These are phyloP conservation scores for Strigomonas culicis DNA, from an alignment of 208 protist genomes.

Conservation along the genomic window DNA sequence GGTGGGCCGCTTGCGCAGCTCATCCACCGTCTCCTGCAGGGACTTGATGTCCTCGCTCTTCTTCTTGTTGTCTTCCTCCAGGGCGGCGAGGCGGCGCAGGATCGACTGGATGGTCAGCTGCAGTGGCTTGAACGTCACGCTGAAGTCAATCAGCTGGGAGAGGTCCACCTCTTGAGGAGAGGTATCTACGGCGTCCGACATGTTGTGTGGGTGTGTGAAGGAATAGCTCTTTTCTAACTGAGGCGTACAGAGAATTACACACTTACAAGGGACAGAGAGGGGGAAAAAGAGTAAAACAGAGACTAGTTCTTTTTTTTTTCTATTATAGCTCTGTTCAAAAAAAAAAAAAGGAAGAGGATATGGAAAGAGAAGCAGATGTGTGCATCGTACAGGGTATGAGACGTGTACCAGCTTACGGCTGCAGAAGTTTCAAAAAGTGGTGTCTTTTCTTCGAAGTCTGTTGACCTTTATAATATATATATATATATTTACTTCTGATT, in stretches of 20 bases:
- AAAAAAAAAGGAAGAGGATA: slow-evolving; percentile 12
- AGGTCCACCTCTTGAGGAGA: slow-evolving; percentile 55
- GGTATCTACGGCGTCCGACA: slow-evolving; percentile 16
- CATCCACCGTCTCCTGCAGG: slow-evolving; percentile 24
- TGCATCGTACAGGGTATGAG: neutral
- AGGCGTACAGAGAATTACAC: neutral
- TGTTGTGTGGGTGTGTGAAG: neutral
- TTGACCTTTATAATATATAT: too few relatives aligned
- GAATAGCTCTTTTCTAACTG: neutral
- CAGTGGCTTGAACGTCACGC: slow-evolving; percentile 65
- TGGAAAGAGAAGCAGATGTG: neutral
- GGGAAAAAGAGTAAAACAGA: slow-evolving; percentile 12
- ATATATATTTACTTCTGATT: too few relatives aligned
- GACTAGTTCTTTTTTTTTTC: neutral
- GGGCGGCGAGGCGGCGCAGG: slow-evolving; percentile 37
- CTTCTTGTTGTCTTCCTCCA: slow-evolving; percentile 44
- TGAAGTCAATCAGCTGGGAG: slow-evolving; percentile 73
- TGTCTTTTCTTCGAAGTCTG: too few relatives aligned
- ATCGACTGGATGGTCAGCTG: slow-evolving; percentile 69
- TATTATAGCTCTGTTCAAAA: neutral
- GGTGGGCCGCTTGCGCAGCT: slow-evolving; percentile 10
- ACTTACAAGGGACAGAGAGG: neutral
- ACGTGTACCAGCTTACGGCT: neutral
- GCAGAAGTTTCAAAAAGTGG: neutral
- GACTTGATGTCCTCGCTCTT: slow-evolving; percentile 41